A percentile compares a stretch with the other conserved stretches of the same genome.
Evolutionary conservation across 768 basidiomycete genomes (phyloP).

Genomic region (Panus rudis): DNA sequence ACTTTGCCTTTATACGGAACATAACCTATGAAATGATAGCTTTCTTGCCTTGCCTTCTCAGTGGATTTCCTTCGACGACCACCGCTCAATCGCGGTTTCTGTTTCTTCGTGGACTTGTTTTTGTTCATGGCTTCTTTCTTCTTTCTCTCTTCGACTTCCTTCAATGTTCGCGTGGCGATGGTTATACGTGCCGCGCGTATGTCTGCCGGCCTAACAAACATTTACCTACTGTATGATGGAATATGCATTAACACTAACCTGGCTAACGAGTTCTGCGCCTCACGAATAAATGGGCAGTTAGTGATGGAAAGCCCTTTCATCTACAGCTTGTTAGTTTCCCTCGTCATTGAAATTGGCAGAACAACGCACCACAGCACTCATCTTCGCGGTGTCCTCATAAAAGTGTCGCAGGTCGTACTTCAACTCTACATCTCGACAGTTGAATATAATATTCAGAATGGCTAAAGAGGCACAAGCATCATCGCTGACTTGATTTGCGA

Average conservation of each 20-base stretch:
- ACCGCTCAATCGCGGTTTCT: slow-evolving; percentile 18
- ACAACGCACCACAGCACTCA: slow-evolving; percentile 49
- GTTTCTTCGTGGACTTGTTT: slow-evolving; percentile 15
- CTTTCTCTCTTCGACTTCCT: slow-evolving; percentile 34
- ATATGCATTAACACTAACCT: slow-evolving; percentile 33
- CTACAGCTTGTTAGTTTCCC: slow-evolving; percentile 23
- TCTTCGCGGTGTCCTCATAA: slow-evolving; percentile 41
- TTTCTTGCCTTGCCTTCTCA: slow-evolving; percentile 37
- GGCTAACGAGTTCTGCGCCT: slow-evolving; percentile 52
- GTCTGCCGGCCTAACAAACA: slow-evolving; percentile 42
- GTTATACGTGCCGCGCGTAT: slow-evolving; percentile 45
- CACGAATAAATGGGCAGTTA: slow-evolving; percentile 46
- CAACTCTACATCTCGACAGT: slow-evolving; percentile 45
- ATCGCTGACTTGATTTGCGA: slow-evolving; percentile 60
- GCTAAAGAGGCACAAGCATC: slow-evolving; percentile 62
- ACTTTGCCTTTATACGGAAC: slow-evolving; percentile 56
- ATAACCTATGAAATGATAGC: slow-evolving; percentile 61
- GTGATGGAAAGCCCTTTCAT: slow-evolving; percentile 61
- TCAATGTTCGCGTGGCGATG: slow-evolving; percentile 38
- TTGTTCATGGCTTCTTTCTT: slow-evolving; percentile 25
- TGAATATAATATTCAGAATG: slow-evolving; percentile 52
- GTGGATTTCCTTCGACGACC: no score
- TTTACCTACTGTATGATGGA: neutral
- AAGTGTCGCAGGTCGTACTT: slow-evolving; percentile 39
- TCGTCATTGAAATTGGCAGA: neutral